Evolutionary conservation across 805 yeast species (phyloP).

Genomic region (Candida silvicultrix): DNA sequence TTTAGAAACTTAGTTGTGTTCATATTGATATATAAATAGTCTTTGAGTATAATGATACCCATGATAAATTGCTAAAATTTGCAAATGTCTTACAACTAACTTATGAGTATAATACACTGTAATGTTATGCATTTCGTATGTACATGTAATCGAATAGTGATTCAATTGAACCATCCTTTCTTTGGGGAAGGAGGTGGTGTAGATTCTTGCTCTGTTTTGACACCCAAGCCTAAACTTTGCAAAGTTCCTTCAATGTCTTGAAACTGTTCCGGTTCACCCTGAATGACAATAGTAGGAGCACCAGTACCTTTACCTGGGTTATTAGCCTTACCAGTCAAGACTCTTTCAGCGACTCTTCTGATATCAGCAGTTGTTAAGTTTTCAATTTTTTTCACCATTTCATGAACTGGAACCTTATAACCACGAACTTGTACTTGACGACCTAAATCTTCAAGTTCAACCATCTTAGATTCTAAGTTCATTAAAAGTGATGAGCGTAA

Average conservation of each 20-base stretch:
- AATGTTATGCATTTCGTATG: neutral
- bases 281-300: conserved; percentile 80
- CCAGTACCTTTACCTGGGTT: conserved; percentile 45
- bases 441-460: conserved; percentile 93
- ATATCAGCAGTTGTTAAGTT: conserved; percentile 61
- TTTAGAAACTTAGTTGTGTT: conserved; percentile 6
- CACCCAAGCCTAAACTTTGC: conserved; percentile 69
- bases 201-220: neutral
- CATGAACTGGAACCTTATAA: conserved; percentile 62
- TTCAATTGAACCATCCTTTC: conserved; percentile 20
- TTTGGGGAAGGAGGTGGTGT: conserved; percentile 4
- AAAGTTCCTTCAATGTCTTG: conserved; percentile 75
- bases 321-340: conserved; percentile 60
- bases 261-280: conserved; percentile 78
- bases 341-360: conserved; percentile 63
- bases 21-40: no score
- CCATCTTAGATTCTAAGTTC: conserved; percentile 90
- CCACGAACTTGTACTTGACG: conserved; percentile 88
- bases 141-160: neutral
- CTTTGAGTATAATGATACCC: neutral
- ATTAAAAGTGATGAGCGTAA: conserved; percentile 79
- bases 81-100: neutral
- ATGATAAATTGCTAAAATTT: neutral
- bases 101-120: neutral
- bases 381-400: conserved; percentile 78